phyloP scores from a whole-genome alignment of 1,284 basidiomycete genomes.

The Mycena sp. region DNA sequence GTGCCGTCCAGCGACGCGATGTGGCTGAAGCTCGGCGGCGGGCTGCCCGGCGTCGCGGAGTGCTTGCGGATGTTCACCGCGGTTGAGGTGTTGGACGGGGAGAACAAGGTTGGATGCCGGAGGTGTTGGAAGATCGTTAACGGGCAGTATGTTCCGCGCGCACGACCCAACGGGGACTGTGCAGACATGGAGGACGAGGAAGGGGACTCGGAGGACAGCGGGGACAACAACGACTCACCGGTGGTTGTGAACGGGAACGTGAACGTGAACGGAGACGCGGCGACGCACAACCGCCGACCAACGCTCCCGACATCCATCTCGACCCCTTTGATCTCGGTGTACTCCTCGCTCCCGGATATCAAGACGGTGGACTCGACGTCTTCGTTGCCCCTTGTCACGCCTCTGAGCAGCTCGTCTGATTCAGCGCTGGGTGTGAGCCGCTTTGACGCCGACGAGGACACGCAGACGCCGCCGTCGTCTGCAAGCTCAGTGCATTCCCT shows the following conservation, averaged over 20 bases:
- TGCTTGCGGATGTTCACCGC: slow-evolving; percentile 88
- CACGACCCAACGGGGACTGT: slow-evolving; percentile 29
- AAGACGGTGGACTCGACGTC: slow-evolving; percentile 23
- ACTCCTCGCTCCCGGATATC: slow-evolving; percentile 31
- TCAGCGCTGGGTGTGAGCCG: slow-evolving; percentile 28
- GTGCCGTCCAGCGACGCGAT: slow-evolving; percentile 44
- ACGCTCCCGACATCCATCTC: slow-evolving; percentile 41
- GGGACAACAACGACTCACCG: slow-evolving; percentile 40
- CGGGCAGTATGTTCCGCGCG: slow-evolving; percentile 55
- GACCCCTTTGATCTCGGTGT: slow-evolving; percentile 37
- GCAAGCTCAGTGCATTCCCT: slow-evolving; percentile 27
- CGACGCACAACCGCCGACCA: slow-evolving; percentile 10
- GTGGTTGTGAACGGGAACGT: neutral
- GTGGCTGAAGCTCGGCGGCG: slow-evolving; percentile 59
- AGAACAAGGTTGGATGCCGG: slow-evolving; percentile 93
- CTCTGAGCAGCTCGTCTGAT: slow-evolving; percentile 25
- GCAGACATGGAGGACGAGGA: slow-evolving; percentile 45
- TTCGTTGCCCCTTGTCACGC: slow-evolving; percentile 28
- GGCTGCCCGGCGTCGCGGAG: slow-evolving; percentile 70
- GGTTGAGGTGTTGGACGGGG: slow-evolving; percentile 91
- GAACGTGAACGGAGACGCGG: neutral
- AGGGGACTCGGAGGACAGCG: slow-evolving; percentile 45
- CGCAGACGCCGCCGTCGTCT: slow-evolving; percentile 22
- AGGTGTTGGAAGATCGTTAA: slow-evolving; percentile 92
- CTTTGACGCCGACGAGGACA: slow-evolving; percentile 23